phyloP scores from a whole-genome alignment of 2,329 filamentous ascomycete species.

The Cercospora canescens region DNA sequence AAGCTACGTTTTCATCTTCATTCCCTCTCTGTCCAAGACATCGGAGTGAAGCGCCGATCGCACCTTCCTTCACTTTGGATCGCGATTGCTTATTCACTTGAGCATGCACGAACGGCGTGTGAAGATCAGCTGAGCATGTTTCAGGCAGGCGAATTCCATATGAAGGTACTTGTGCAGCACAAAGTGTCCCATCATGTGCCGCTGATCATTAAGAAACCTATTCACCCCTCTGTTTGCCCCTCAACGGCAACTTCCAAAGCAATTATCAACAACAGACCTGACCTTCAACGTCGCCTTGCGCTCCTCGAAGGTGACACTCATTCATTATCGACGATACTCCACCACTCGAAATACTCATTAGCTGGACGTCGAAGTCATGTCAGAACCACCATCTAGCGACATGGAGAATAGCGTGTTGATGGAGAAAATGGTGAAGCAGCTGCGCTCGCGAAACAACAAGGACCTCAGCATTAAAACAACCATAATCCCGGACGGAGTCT shows the following conservation, averaged over 20 bases:
- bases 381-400: background rate
- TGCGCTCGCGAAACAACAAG: background rate
- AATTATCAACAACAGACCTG: background rate
- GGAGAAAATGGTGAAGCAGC: background rate
- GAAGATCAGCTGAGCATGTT: background rate
- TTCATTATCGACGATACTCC: background rate
- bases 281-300: background rate
- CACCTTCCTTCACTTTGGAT: background rate
- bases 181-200: background rate
- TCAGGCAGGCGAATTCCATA: background rate
- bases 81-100: background rate
- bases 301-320: background rate
- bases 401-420: background rate
- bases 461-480: slow-evolving; percentile 10
- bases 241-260: background rate
- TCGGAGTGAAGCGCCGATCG: background rate
- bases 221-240: background rate
- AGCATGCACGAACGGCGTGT: background rate
- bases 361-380: background rate
- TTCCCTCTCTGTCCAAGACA: background rate
- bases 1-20: background rate
- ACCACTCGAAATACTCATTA: background rate
- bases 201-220: background rate
- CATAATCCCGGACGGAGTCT: slow-evolving; percentile 18
- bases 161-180: background rate